A percentile compares a stretch with the other conserved stretches of the same genome.
Evolutionary conservation across 306 rosid species (phyloP).

Genomic region (Lathyrus aphaca): DNA sequence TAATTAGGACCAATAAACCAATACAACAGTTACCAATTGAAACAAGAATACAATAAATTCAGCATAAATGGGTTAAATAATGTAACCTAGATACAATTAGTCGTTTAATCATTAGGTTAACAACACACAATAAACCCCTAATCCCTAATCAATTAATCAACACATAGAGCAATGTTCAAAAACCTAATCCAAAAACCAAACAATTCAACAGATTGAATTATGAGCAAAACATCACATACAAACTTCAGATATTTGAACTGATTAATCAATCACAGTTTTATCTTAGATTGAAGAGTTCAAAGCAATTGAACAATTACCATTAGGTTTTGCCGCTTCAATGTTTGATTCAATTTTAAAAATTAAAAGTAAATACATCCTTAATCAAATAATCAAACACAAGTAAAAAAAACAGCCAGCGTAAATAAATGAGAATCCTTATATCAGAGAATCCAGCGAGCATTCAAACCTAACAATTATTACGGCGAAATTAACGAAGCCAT

Average conservation of each 20-base stretch:
- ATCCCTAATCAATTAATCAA: background rate
- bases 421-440: background rate
- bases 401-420: background rate
- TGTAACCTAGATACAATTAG: background rate
- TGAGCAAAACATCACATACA: background rate
- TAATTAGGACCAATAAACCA: background rate
- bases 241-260: background rate
- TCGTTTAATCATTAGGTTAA: background rate
- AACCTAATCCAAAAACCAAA: background rate
- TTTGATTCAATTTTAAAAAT: background rate
- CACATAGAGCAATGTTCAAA: background rate
- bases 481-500: background rate
- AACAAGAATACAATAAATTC: background rate
- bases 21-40: background rate
- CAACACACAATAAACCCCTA: background rate
- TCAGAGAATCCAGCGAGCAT: slow-evolving; percentile 13
- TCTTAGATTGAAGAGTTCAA: background rate
- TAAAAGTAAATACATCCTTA: background rate
- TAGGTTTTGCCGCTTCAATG: background rate
- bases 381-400: slow-evolving; percentile 8
- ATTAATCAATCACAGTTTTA: background rate
- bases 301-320: background rate
- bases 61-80: background rate
- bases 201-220: background rate
- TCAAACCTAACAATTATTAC: background rate